Percentiles rank a stretch among this genome's conserved stretches.
Evolutionary conservation across 2,329 filamentous ascomycete species (phyloP).

Genomic region (Alternaria sp.): DNA sequence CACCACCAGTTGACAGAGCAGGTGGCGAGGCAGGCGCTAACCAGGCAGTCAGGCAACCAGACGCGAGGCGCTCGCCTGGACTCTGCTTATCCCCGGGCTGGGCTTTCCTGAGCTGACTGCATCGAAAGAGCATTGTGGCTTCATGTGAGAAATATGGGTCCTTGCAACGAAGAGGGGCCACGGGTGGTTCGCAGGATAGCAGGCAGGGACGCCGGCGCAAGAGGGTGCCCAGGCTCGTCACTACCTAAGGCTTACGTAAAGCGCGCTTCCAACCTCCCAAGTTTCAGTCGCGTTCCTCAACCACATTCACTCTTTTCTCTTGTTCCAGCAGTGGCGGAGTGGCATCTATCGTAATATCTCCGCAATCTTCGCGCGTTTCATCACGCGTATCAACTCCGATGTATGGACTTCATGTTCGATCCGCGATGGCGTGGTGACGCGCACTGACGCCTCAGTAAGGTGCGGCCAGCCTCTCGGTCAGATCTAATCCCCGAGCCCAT

Average conservation of each 20-base stretch:
- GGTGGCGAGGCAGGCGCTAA: not conserved
- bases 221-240: not conserved
- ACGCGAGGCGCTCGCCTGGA: not conserved
- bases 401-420: not conserved
- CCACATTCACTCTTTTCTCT: not conserved
- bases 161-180: not conserved
- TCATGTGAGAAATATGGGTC: not conserved
- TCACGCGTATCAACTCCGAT: not conserved
- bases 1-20: not conserved
- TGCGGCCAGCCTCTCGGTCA: conserved; percentile 2
- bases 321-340: not conserved
- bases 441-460: not conserved
- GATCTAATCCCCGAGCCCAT: conserved; percentile 5
- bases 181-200: not conserved
- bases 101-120: no score
- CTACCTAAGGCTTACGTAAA: not conserved
- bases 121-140: not conserved
- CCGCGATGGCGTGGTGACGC: not conserved
- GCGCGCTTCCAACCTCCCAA: not conserved
- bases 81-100: conserved; percentile 3
- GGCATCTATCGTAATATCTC: not conserved
- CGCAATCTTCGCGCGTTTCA: not conserved
- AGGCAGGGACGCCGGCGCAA: not conserved
- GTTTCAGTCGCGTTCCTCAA: not conserved
- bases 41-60: conserved; percentile 3